Base-by-base conservation (phyloP, 2,329 filamentous ascomycete genomes). In the Aspergillus pseudoglaucus region DNA sequence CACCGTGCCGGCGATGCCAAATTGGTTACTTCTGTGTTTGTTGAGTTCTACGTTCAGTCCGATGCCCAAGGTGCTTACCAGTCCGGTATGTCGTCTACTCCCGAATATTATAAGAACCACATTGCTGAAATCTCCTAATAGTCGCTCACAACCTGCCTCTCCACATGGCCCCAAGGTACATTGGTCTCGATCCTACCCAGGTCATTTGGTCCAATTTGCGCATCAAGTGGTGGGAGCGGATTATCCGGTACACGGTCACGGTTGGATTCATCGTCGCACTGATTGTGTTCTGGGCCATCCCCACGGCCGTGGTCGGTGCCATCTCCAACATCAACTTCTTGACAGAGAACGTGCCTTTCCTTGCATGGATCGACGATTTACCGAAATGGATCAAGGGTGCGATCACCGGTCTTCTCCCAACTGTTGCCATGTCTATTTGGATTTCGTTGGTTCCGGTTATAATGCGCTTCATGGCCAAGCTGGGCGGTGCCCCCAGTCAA, bases 21-120 rank as follows among this genome's bases (percentile, higher is more conserved):
- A 51, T 79, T 82, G 53, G 74, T 89, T 27, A 82, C 85, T 12
- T 85, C 89, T 18, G 88, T 93, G 9, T 98, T 98, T 59, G 83
- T 98, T 54, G 90, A 97, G 64, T 98, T 97, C 61, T 77, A 81
- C 52, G 82, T 79, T 2, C 88, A 95, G 64, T 80, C 85, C 47
- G 86, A 88, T 47, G 93, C 93, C 12, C 90, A 98, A 68, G 78
- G 81, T 46, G 91, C 91, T 12, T 91, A 82, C 65, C 93, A 98
- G 67, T 84, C 87, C 32, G 54, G 62, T 64, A 63, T 42, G 51
- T 53, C 20, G 27, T 15, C 42, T 32, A 32, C 10, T 30, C 10
- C 25, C 12, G 32, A 14, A 10, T 6, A 5, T 44, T 35, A 7
- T n/a, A 6, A 23, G 17, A 33, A 30, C 17, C 14, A 27, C 39